Percentiles rank a stretch among this genome's conserved stretches.
These are phyloP conservation scores for Diaporthe nobilis DNA, from an alignment of 2,329 filamentous ascomycete genomes.

Conservation along the genomic window DNA sequence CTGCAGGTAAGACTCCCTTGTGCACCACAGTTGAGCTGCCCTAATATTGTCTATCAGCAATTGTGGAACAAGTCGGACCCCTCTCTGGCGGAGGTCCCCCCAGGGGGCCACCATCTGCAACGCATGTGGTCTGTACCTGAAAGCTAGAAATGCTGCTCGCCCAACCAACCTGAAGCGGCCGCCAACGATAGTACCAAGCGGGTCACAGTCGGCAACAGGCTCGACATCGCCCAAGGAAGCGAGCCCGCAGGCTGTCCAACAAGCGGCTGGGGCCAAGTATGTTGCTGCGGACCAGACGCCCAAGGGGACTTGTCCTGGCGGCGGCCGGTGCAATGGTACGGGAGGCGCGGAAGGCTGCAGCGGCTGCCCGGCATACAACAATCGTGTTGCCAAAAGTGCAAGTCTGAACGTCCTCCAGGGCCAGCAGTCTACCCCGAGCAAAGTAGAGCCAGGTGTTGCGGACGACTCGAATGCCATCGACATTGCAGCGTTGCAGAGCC, in stretches of 20 bases:
- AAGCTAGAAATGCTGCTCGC: constrained; percentile 90
- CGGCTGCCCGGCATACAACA: constrained; percentile 97
- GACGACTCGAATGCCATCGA: constrained; percentile 63
- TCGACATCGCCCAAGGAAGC: constrained; percentile 56
- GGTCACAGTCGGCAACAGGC: constrained; percentile 59
- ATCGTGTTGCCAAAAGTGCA: constrained; percentile 89
- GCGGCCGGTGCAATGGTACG: constrained; percentile 95
- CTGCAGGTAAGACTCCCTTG: constrained; percentile 72
- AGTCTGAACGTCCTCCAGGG: constrained; percentile 74
- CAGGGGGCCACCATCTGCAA: constrained; percentile 97
- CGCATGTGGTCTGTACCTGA: constrained; percentile 94
- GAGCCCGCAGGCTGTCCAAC: constrained; percentile 55
- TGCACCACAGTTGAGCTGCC: constrained; percentile 36
- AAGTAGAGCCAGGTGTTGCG: constrained; percentile 44
- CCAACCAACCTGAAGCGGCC: constrained; percentile 92
- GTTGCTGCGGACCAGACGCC: constrained; percentile 82
- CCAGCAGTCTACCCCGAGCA: constrained; percentile 50
- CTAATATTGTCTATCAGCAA: constrained; percentile 72
- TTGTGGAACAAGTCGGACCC: constrained; percentile 93
- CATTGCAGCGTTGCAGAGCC: constrained; percentile 61
- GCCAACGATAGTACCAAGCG: constrained; percentile 63
- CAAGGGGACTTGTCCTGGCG: constrained; percentile 93
- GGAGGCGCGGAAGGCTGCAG: constrained; percentile 95
- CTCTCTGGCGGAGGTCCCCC: constrained; percentile 93
- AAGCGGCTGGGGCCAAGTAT: constrained; percentile 73